phyloP scores from a whole-genome alignment of 2,329 filamentous ascomycete species.

The Sclerotinia glacialis region DNA sequence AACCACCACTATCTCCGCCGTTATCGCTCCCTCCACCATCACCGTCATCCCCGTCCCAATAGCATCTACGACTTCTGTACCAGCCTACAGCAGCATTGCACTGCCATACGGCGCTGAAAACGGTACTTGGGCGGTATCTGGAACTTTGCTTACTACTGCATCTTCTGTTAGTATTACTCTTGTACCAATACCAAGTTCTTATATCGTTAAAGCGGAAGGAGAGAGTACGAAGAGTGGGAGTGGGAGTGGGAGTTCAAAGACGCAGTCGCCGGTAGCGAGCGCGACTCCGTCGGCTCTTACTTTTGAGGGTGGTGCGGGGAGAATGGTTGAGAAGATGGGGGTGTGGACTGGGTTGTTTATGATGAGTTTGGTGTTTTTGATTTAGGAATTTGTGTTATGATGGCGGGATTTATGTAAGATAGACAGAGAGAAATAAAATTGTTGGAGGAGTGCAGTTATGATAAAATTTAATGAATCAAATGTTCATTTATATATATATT shows the following conservation, averaged over 20 bases:
- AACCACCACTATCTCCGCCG: background rate
- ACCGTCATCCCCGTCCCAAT: constrained; percentile 2
- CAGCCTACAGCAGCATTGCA: background rate
- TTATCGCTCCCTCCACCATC: constrained; percentile 3
- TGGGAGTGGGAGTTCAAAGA: background rate
- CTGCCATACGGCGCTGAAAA: constrained; percentile 3
- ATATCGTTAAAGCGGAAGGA: background rate
- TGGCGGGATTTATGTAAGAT: background rate
- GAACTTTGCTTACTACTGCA: background rate
- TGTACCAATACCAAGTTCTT: background rate
- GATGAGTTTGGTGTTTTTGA: constrained; percentile 1
- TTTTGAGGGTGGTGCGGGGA: constrained; percentile 1
- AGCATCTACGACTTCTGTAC: background rate
- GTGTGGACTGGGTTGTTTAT: background rate
- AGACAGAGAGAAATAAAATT: background rate
- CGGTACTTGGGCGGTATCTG: background rate
- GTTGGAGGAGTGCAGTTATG: background rate
- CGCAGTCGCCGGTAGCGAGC: background rate
- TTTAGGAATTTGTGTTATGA: background rate
- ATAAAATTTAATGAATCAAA: background rate
- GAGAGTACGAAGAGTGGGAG: background rate
- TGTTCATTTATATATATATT: background rate
- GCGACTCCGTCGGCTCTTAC: background rate
- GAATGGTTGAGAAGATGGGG: background rate
- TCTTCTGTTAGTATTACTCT: background rate